These are phyloP conservation scores for Hapsidospora chrysogenum DNA, from an alignment of 495 filamentous ascomycete genomes.

Conservation along the genomic window DNA sequence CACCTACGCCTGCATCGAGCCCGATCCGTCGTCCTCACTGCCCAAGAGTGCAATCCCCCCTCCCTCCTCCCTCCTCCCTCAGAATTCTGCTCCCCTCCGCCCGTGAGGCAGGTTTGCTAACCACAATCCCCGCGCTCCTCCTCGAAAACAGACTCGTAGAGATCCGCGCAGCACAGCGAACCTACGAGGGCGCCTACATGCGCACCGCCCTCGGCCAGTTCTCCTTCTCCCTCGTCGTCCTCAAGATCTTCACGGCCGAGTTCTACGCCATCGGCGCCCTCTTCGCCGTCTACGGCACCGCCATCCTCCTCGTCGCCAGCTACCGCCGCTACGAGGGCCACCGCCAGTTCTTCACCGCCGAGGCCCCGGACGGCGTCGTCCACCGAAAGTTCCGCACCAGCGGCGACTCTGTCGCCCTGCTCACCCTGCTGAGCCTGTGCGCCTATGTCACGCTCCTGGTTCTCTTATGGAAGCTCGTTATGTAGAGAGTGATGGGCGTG, in stretches of 20 bases:
- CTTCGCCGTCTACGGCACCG: conserved; percentile 80
- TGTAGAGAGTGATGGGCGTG: too few species aligned
- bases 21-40: conserved; percentile 64
- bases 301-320: conserved; percentile 61
- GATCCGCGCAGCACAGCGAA: conserved; percentile 84
- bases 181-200: conserved; percentile 94
- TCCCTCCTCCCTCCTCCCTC: background rate
- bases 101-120: background rate
- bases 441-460: conserved; percentile 69
- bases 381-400: conserved; percentile 76
- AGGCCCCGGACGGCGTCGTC: conserved; percentile 33
- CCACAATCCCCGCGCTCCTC: background rate
- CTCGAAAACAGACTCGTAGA: conserved; percentile 76
- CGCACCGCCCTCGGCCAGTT: conserved; percentile 89
- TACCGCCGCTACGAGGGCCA: conserved; percentile 83
- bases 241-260: conserved; percentile 90
- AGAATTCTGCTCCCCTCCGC: conserved; percentile 3
- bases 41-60: conserved; percentile 37
- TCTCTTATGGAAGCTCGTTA: conserved; percentile 47
- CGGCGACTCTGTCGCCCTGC: conserved; percentile 63
- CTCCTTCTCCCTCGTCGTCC: conserved; percentile 80
- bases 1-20: conserved; percentile 69
- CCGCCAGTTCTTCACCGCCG: conserved; percentile 68
- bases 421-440: conserved; percentile 65
- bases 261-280: conserved; percentile 90